phyloP scores from a whole-genome alignment of 805 yeast species.

The Ogataea ganodermae region DNA sequence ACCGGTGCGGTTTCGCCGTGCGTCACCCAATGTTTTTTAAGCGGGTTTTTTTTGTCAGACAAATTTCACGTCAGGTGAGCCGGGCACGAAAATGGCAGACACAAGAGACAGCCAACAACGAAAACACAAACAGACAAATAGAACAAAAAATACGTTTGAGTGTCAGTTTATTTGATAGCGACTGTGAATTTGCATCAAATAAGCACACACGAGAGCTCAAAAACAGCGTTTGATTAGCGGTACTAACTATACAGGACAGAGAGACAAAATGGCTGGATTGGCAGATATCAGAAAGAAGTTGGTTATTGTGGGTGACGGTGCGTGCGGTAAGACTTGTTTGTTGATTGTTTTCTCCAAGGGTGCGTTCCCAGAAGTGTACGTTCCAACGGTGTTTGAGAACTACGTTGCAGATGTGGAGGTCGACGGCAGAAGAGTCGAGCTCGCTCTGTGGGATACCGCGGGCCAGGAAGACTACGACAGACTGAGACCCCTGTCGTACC shows the following conservation, averaged over 20 bases:
- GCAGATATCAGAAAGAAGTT: slow-evolving; percentile 73
- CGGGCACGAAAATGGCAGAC: slow-evolving; percentile 15
- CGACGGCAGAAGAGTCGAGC: slow-evolving; percentile 88
- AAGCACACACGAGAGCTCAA: background rate
- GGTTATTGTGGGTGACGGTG: slow-evolving; percentile 97
- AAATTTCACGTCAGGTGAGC: slow-evolving; percentile 9
- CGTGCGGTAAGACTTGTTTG: slow-evolving; percentile 94
- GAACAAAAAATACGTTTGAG: slow-evolving; percentile 1
- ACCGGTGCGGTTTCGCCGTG: slow-evolving; percentile 4
- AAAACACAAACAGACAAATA: slow-evolving; percentile 16
- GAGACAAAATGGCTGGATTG: slow-evolving; percentile 42
- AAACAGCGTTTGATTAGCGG: slow-evolving; percentile 1
- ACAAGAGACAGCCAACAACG: slow-evolving; percentile 8
- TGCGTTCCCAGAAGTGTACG: slow-evolving; percentile 91
- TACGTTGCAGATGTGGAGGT: slow-evolving; percentile 95
- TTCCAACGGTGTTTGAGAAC: slow-evolving; percentile 96
- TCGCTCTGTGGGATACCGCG: slow-evolving; percentile 97
- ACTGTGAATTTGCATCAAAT: background rate
- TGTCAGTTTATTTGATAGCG: slow-evolving; percentile 4
- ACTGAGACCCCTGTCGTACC: slow-evolving; percentile 86
- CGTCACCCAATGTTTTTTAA: slow-evolving; percentile 3
- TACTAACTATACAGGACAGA: slow-evolving; percentile 10
- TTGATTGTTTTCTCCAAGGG: slow-evolving; percentile 85
- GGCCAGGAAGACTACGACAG: slow-evolving; percentile 98
- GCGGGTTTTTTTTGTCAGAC: slow-evolving; percentile 10